Conservation (phyloP, 2,329 filamentous ascomycete genomes). For the Leptographium radiaticola region DNA sequence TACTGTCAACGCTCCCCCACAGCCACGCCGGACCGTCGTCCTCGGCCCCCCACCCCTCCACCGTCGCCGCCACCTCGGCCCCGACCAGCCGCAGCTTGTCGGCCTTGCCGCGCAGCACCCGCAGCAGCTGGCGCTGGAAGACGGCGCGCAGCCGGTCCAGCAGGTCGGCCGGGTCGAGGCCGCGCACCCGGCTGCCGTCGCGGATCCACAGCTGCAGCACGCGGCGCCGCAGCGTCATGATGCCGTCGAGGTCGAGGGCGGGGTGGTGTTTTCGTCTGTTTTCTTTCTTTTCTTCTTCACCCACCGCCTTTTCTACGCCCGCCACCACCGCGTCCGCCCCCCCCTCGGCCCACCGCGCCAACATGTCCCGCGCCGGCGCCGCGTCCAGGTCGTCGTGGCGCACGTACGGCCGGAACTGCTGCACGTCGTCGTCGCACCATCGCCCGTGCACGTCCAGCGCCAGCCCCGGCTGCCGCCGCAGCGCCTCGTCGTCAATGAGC, state of each 20-base stretch:
- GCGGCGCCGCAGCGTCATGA: conserved; percentile 56
- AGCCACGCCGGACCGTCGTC: conserved; percentile 42
- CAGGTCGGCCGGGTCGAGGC: conserved; percentile 55
- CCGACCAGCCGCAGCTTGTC: conserved; percentile 52
- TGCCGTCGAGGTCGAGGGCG: conserved; percentile 46
- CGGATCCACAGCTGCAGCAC: conserved; percentile 66
- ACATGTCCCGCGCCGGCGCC: conserved; percentile 43
- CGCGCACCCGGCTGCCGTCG: conserved; percentile 48
- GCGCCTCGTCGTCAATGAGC: conserved; percentile 56
- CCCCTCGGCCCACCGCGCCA: conserved; percentile 49
- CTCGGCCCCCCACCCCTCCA: conserved; percentile 47
- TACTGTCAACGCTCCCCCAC: conserved; percentile 35
- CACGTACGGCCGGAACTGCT: conserved; percentile 77
- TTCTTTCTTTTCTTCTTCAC: conserved; percentile 13
- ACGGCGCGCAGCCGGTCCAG: conserved; percentile 54
- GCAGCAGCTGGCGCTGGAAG: conserved; percentile 55
- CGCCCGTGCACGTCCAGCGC: conserved; percentile 63
- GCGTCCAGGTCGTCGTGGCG: conserved; percentile 64
- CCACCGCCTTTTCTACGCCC: conserved; percentile 49
- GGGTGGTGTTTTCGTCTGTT: neutral
- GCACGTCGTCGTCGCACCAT: conserved; percentile 75
- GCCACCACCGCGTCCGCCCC: conserved; percentile 46
- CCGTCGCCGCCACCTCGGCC: conserved; percentile 45
- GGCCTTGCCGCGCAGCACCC: conserved; percentile 50
- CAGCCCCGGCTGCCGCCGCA: conserved; percentile 55